Evolutionary conservation across 1,284 basidiomycete genomes (phyloP), one percentile per base, ranked within the genome.

Genomic region (Vanrija humicola): DNA sequence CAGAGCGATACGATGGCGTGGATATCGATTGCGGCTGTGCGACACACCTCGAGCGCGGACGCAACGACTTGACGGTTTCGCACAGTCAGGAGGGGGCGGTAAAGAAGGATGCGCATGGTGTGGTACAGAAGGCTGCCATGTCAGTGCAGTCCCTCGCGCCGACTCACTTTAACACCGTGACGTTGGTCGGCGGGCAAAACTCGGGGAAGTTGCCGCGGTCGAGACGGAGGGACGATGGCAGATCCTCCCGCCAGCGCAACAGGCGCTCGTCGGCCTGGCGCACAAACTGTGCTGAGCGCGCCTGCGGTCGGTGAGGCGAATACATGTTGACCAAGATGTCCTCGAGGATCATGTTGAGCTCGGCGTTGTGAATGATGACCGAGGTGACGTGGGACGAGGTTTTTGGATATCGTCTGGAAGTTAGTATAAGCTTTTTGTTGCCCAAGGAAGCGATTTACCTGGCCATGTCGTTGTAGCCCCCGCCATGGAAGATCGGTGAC

Each of bases 251-350:
- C 55, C 55, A 61, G 42, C 52, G 47, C 8, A 43, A 38, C 7
- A 61, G 45, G 3, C 43, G 34, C 45, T 57, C 59, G 21, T 61
- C 59, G 2, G 55, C 50, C 10, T 43, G 50, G 18, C 57, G 55
- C 38, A 64, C 59, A 39, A 63, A 63, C 5, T 54, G 51, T 3
- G 58, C 48, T 4, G 46, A 50, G 18, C 63, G 63, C 15, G 61
- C 63, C 18, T 65, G 55, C 3, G 63, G 63, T 5, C 63, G 56
- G 28, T 62, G 56, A 0, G 61, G 61, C 4, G 52, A 56, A 51
- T 65, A 65, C 63, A 65, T 65, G 59, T 63, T 63, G 45, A 59
- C 55, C 7, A 65, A 57, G 43, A 65, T 65, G 6, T 49, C 55
- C 43, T 65, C 63, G 43, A 65, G 61, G 46, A 65, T 65, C 44